A percentile compares a stretch with the other conserved stretches of the same genome.
These are phyloP conservation scores for Paracoccidioides lutzii DNA, from an alignment of 2,329 filamentous ascomycete species.

Conservation along the genomic window DNA sequence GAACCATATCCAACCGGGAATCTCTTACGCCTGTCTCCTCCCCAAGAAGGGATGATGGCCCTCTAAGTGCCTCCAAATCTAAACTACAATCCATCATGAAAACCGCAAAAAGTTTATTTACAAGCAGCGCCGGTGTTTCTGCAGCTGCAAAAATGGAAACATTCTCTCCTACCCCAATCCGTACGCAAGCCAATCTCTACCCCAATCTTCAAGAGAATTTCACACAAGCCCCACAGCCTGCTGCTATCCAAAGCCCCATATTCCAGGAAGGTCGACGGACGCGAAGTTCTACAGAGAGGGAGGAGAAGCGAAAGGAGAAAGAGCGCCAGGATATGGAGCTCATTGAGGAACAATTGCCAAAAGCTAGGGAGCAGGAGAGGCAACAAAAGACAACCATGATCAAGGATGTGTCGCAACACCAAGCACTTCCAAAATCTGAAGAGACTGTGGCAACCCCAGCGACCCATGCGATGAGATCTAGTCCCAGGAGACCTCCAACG, in stretches of 20 bases:
- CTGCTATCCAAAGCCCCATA: conserved; percentile 20
- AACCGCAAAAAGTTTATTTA: conserved; percentile 73
- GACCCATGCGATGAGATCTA: conserved; percentile 11
- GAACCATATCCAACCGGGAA: conserved; percentile 45
- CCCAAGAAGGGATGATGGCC: conserved; percentile 54
- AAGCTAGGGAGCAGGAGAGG: conserved; percentile 23
- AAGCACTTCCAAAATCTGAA: conserved; percentile 23
- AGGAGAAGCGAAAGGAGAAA: conserved; percentile 26
- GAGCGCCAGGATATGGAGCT: conserved; percentile 16
- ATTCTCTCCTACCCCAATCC: conserved; percentile 30
- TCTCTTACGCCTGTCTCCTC: conserved; percentile 48
- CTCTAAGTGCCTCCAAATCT: conserved; percentile 82
- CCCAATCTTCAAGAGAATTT: conserved; percentile 14
- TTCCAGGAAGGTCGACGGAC: conserved; percentile 37
- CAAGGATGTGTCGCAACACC: conserved; percentile 22
- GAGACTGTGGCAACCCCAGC: conserved; percentile 8
- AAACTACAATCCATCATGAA: conserved; percentile 85
- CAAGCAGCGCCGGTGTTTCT: conserved; percentile 52
- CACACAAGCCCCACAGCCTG: conserved; percentile 12
- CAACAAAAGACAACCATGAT: conserved; percentile 18
- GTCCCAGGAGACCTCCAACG: conserved; percentile 15
- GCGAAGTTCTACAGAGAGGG: conserved; percentile 46
- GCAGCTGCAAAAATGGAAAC: conserved; percentile 47
- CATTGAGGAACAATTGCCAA: conserved; percentile 27
- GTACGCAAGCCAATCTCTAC: conserved; percentile 19